phyloP scores from a whole-genome alignment of 2,329 filamentous ascomycete genomes.

The Ophiosphaerella herpotricha region DNA sequence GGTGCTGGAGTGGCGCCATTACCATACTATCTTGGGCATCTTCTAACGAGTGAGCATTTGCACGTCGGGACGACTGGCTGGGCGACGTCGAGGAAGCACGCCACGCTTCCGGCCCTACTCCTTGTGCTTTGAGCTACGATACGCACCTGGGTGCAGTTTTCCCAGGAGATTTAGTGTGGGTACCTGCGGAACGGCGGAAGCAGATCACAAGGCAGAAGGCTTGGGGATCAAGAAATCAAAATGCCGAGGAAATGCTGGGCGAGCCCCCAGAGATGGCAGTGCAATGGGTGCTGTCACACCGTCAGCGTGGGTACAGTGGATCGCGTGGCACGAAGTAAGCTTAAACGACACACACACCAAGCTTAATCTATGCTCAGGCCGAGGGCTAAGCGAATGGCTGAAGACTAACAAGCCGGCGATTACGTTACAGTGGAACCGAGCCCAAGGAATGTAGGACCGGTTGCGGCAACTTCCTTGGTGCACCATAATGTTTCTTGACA shows the following conservation, averaged over 20 bases:
- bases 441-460: conserved; percentile 25
- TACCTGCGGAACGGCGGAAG: neutral
- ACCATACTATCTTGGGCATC: conserved; percentile 24
- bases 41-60: conserved; percentile 21
- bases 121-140: no score
- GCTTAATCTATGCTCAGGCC: conserved; percentile 32
- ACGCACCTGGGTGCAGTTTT: no score
- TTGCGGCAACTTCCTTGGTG: conserved; percentile 13
- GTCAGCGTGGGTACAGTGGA: conserved; percentile 34
- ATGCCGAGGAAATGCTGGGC: neutral
- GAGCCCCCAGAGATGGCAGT: neutral
- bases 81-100: neutral
- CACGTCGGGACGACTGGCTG: conserved; percentile 11
- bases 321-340: conserved; percentile 40
- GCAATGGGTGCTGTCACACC: conserved; percentile 18
- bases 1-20: conserved; percentile 16
- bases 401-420: conserved; percentile 23
- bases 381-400: conserved; percentile 29
- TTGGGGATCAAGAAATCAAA: conserved; percentile 1
- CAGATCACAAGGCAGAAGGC: neutral
- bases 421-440: conserved; percentile 41
- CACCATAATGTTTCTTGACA: conserved; percentile 4
- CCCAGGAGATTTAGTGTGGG: no score
- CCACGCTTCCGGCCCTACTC: neutral
- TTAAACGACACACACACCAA: conserved; percentile 38